Percentiles rank a stretch among this genome's conserved stretches.
phyloP scores from a whole-genome alignment of 441 rosid species.

The Adansonia gregorii region DNA sequence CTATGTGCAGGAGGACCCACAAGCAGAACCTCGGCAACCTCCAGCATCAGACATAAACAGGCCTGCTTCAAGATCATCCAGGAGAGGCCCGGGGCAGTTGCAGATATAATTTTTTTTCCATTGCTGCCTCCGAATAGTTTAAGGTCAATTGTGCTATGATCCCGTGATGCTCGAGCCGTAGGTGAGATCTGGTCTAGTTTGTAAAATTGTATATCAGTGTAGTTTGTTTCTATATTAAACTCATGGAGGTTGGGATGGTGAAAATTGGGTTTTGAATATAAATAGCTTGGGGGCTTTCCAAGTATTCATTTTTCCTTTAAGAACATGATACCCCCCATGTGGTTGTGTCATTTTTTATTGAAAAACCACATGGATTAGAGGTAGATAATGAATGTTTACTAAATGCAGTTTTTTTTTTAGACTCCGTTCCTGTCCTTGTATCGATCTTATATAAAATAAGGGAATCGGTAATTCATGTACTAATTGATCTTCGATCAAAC shows the following conservation, averaged over 20 bases:
- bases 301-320: constrained; percentile 39
- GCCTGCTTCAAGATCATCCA: constrained; percentile 9
- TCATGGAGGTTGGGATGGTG: constrained; percentile 46
- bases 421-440: constrained; percentile 27
- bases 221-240: constrained; percentile 36
- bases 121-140: constrained; percentile 19
- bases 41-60: neutral
- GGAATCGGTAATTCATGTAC: constrained; percentile 35
- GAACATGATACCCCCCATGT: constrained; percentile 45
- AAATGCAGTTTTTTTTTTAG: constrained; percentile 36
- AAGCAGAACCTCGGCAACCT: constrained; percentile 45
- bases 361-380: constrained; percentile 59
- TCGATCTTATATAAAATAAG: constrained; percentile 35
- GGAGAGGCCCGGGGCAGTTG: constrained; percentile 5
- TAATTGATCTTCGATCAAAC: neutral
- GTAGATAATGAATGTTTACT: constrained; percentile 39
- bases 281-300: constrained; percentile 34
- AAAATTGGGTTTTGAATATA: constrained; percentile 41
- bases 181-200: constrained; percentile 43
- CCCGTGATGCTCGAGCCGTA: constrained; percentile 28
- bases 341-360: constrained; percentile 61
- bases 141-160: constrained; percentile 32
- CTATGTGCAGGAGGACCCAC: constrained; percentile 60
- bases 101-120: constrained; percentile 11
- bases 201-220: constrained; percentile 73